Percentiles rank a stretch among this genome's conserved stretches.
Evolutionary conservation across 495 filamentous ascomycete species (phyloP).

Genomic region (Neurospora sp.): DNA sequence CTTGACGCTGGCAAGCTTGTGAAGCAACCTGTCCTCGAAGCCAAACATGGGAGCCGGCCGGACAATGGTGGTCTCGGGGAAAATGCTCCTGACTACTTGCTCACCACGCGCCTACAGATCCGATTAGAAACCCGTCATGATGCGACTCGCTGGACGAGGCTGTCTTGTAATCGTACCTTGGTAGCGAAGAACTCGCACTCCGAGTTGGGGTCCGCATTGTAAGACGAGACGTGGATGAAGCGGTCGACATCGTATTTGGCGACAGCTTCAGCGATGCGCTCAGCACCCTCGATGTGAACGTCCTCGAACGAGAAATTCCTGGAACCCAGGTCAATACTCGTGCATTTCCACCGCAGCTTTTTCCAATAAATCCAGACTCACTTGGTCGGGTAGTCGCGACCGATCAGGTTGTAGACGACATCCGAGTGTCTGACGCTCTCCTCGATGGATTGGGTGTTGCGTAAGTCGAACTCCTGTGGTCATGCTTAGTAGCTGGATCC

Average conservation of each 20-base stretch:
- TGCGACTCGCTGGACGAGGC: background rate
- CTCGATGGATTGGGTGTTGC: slow-evolving; percentile 92
- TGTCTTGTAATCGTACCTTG: slow-evolving; percentile 48
- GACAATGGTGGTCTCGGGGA: slow-evolving; percentile 96
- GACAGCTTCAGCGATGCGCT: slow-evolving; percentile 88
- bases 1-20: slow-evolving; percentile 64
- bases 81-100: slow-evolving; percentile 75
- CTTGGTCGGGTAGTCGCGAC: slow-evolving; percentile 94
- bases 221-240: slow-evolving; percentile 93
- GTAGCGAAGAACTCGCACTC: slow-evolving; percentile 79
- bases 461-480: slow-evolving; percentile 79
- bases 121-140: slow-evolving; percentile 3
- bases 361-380: slow-evolving; percentile 29
- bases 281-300: slow-evolving; percentile 88
- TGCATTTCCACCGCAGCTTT: background rate
- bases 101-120: slow-evolving; percentile 61
- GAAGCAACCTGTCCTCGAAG: slow-evolving; percentile 84
- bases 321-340: background rate
- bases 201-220: slow-evolving; percentile 76
- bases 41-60: slow-evolving; percentile 90
- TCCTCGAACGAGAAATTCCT: slow-evolving; percentile 92
- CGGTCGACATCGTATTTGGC: slow-evolving; percentile 98
- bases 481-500: slow-evolving; percentile 11
- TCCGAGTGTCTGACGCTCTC: slow-evolving; percentile 95
- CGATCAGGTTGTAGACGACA: slow-evolving; percentile 91